A percentile compares a stretch with the other conserved stretches of the same genome.
Conservation (phyloP, 2,329 filamentous ascomycete species). For the Talaromyces sp. region DNA sequence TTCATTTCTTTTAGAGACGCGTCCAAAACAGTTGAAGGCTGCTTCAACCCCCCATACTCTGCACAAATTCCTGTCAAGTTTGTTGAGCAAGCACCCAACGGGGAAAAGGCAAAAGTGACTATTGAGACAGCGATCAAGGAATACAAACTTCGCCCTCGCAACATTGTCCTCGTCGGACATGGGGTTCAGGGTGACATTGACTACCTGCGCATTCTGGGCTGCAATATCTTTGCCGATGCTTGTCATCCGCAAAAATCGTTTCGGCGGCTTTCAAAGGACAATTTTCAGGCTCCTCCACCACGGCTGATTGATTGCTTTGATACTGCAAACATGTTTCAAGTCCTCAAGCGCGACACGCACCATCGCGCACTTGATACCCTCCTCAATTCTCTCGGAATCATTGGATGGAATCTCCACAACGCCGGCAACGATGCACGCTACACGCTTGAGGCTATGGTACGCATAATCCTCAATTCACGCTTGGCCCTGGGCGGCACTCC, state of each 20-base stretch:
- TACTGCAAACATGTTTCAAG: conserved; percentile 66
- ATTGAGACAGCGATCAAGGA: conserved; percentile 7
- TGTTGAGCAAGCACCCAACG: conserved; percentile 7
- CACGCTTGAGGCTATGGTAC: conserved; percentile 69
- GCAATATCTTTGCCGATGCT: conserved; percentile 41
- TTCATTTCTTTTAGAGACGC: conserved; percentile 47
- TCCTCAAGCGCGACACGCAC: conserved; percentile 52
- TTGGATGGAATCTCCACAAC: conserved; percentile 69
- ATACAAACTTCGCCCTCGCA: conserved; percentile 36
- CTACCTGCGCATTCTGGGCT: conserved; percentile 63
- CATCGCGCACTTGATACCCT: conserved; percentile 56
- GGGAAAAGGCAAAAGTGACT: background rate
- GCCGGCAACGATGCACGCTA: conserved; percentile 81
- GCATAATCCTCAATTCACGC: conserved; percentile 46
- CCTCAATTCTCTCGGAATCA: conserved; percentile 61
- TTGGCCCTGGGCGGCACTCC: conserved; percentile 16
- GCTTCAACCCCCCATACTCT: conserved; percentile 56
- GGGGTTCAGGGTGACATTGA: conserved; percentile 63
- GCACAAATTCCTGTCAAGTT: conserved; percentile 17
- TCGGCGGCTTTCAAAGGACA: background rate
- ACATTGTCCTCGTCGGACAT: conserved; percentile 76
- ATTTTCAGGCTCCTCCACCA: background rate
- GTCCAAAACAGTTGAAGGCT: conserved; percentile 44
- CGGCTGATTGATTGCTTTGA: conserved; percentile 66
- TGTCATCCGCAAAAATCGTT: background rate